Base-by-base conservation (phyloP, 108 stramenopile genomes). In the Cyclostephanos invisitatus region DNA sequence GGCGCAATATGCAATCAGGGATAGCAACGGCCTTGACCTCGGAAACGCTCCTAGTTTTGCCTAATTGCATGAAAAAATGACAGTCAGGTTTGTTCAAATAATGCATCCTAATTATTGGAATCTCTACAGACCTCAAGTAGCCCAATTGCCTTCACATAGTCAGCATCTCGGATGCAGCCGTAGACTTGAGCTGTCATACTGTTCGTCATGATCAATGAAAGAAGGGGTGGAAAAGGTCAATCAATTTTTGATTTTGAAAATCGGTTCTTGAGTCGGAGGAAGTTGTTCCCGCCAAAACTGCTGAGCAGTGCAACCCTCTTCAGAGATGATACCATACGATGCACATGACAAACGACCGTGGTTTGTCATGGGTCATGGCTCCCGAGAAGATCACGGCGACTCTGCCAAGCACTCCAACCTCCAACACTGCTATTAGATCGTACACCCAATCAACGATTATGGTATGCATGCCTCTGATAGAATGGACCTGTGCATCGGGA, bases 1-100 rank as follows among this genome's bases (percentile, higher is more conserved):
- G 72, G 84, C 91, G 78, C 92, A 95, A 68, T 89, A 94, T 21
- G 87, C 94, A 38, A 96, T 73, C 17, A 96, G 82, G 9, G 90
- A 91, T 20, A 96, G 71, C 0, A 86, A 82, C 1, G 94, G 87
- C 7, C 94, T 59, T 62, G 78, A 85, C 15, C 84, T 71, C 9
- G 96, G 93, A 37, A 91, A 88, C 53, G 84, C 77, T 56, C 87
- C 86, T 8, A 85, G 75, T 42, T 82, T 62, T 25, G 47, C 29
- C 54, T 76, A 65, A 25, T 62, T 59, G 22, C 56, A 64, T 46
- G 17, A 62, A 38, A 70, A 11, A 18, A 22, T 28, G 37, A 21
- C 17, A 20, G 48, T 65, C 27, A 60, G 47, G 18, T 17, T 18
- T 21, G 18, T 4, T 44, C n/a, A 11, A 36, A 10, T 9, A 9